These are phyloP conservation scores for Lachnum nothofagi DNA, from an alignment of 2,329 filamentous ascomycete genomes.

Conservation along the genomic window DNA sequence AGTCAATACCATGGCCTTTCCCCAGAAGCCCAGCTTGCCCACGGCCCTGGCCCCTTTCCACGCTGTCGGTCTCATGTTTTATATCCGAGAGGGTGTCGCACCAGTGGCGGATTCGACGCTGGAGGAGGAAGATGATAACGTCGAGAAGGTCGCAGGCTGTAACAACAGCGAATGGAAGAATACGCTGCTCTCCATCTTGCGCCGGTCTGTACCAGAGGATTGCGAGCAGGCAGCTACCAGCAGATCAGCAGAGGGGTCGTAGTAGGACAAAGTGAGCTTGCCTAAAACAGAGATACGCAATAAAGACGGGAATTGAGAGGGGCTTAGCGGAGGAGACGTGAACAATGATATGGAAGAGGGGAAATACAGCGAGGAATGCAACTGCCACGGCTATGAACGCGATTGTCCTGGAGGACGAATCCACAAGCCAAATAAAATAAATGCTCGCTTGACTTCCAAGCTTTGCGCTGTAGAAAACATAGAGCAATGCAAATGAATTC, in stretches of 20 bases:
- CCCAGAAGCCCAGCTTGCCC: too few species aligned
- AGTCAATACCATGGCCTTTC: too few species aligned
- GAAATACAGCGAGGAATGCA: conserved; percentile 1
- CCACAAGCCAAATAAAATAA: conserved; percentile 9
- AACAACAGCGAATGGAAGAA: conserved; percentile 8
- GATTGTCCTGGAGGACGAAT: conserved; percentile 4
- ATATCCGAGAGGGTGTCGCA: neutral
- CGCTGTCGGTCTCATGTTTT: too few species aligned
- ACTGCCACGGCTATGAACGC: conserved; percentile 2
- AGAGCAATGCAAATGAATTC: conserved; percentile 8
- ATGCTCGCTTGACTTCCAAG: conserved; percentile 6
- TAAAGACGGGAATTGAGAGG: conserved; percentile 1
- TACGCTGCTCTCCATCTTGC: conserved; percentile 6
- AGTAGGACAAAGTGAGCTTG: neutral
- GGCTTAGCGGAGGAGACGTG: conserved; percentile 4
- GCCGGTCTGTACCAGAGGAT: conserved; percentile 10
- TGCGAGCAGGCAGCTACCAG: conserved; percentile 5
- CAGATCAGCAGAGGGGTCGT: neutral
- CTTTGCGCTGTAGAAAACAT: conserved; percentile 9
- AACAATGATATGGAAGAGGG: conserved; percentile 4
- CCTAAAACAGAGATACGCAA: conserved; percentile 10
- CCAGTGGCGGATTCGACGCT: conserved; percentile 7
- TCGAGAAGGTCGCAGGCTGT: conserved; percentile 10
- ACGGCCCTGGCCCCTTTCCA: too few species aligned
- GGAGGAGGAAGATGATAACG: conserved; percentile 8